phyloP scores from a whole-genome alignment of 2,329 filamentous ascomycete species.

The Alternaria gansuensis region DNA sequence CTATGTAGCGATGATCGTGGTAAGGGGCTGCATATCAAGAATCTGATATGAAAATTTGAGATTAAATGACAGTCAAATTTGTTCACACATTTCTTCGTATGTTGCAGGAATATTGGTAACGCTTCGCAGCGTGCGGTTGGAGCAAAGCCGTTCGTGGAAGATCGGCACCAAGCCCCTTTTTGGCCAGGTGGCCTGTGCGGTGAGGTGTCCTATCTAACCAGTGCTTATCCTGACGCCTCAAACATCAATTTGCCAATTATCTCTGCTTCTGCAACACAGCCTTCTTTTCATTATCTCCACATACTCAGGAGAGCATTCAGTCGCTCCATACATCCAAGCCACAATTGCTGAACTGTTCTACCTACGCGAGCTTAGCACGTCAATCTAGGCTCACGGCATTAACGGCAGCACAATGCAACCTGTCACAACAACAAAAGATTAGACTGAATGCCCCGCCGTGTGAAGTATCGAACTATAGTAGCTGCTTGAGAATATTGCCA shows the following conservation, averaged over 20 bases:
- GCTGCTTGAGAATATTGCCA: background rate
- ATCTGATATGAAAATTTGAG: too few relatives aligned
- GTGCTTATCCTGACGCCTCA: constrained; percentile 14
- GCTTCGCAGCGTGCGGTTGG: background rate
- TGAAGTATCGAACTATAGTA: background rate
- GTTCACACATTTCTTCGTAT: background rate
- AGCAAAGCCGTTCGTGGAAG: background rate
- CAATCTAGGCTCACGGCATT: background rate
- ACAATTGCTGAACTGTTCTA: constrained; percentile 1
- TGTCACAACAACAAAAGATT: background rate
- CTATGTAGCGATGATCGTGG: background rate
- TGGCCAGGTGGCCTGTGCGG: background rate
- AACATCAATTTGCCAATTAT: background rate
- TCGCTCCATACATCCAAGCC: background rate
- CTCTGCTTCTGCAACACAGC: constrained; percentile 7
- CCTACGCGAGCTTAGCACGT: background rate
- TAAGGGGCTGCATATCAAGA: background rate
- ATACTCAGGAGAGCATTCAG: background rate
- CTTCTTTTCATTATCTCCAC: constrained; percentile 3
- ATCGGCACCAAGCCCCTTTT: constrained; percentile 10
- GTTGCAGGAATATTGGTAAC: background rate
- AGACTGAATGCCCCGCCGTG: background rate
- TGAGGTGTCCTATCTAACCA: background rate
- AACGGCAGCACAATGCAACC: background rate
- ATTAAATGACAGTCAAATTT: background rate